Evolutionary conservation across 192 early-diverging fungal genomes (phyloP).

Genomic region (Piromyces finnis): DNA sequence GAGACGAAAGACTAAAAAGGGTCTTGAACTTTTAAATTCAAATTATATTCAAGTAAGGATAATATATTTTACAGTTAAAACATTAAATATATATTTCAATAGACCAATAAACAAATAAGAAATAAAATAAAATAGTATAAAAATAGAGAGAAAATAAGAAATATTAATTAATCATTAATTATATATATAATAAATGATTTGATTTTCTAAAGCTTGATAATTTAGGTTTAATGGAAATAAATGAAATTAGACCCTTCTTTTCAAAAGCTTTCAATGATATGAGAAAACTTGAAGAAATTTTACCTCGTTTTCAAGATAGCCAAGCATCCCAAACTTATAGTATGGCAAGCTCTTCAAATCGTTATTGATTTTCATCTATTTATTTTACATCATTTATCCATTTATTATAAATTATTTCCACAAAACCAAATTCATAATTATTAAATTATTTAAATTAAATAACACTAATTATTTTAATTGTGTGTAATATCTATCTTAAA

Average conservation of each 20-base stretch:
- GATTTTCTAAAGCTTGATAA: constrained; percentile 53
- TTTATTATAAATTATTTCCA: too few species aligned
- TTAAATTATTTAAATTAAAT: too few species aligned
- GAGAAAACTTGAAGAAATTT: constrained; percentile 13
- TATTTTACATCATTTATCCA: too few species aligned
- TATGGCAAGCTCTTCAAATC: neutral
- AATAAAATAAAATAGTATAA: too few species aligned
- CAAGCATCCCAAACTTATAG: neutral
- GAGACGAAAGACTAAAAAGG: constrained; percentile 56
- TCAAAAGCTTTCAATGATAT: constrained; percentile 56
- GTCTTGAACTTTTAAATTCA: constrained; percentile 44
- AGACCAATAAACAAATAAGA: too few species aligned
- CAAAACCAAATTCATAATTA: too few species aligned
- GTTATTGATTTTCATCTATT: neutral
- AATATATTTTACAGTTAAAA: too few species aligned
- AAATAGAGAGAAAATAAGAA: too few species aligned
- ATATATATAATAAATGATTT: neutral
- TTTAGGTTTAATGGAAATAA: constrained; percentile 69
- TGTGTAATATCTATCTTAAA: too few species aligned
- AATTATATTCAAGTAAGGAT: constrained; percentile 43
- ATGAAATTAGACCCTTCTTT: constrained; percentile 87
- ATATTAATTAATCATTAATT: neutral
- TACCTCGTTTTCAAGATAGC: neutral
- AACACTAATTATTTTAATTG: too few species aligned
- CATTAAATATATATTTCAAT: too few species aligned